phyloP scores from a whole-genome alignment of 768 basidiomycete genomes.

The Imleria badia region DNA sequence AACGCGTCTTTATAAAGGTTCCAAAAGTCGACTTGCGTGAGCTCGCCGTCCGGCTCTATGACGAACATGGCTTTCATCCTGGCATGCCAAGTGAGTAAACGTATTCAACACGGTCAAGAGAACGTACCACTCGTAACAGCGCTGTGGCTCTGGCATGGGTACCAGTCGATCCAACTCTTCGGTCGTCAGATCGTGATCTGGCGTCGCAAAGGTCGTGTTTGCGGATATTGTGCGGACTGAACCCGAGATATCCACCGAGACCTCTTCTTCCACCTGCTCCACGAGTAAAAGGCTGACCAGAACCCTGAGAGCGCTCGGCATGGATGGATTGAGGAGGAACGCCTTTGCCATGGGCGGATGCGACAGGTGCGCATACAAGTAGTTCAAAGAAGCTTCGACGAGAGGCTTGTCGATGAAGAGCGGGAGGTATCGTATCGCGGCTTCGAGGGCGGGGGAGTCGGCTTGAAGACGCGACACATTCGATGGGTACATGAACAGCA shows the following conservation, averaged over 20 bases:
- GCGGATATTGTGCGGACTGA: slow-evolving; percentile 59
- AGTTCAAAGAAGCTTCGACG: slow-evolving; percentile 71
- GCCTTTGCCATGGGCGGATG: slow-evolving; percentile 73
- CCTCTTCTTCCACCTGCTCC: slow-evolving; percentile 71
- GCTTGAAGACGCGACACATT: slow-evolving; percentile 55
- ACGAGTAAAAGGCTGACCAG: slow-evolving; percentile 64
- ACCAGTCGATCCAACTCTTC: slow-evolving; percentile 67
- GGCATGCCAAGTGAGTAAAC: slow-evolving; percentile 14
- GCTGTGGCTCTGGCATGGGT: slow-evolving; percentile 64
- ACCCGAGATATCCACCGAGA: slow-evolving; percentile 61
- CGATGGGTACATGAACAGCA: slow-evolving; percentile 58
- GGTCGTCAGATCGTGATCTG: slow-evolving; percentile 64
- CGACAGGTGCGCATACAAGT: slow-evolving; percentile 72
- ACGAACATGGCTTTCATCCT: slow-evolving; percentile 95
- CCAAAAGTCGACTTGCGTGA: slow-evolving; percentile 97
- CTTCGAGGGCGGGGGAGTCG: slow-evolving; percentile 58
- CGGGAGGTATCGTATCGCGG: slow-evolving; percentile 71
- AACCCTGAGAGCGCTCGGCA: slow-evolving; percentile 68
- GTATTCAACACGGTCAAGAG: neutral
- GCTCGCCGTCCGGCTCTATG: slow-evolving; percentile 68
- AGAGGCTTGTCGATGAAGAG: slow-evolving; percentile 68
- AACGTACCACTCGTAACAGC: slow-evolving; percentile 79
- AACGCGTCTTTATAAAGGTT: slow-evolving; percentile 88
- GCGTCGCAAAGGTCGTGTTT: slow-evolving; percentile 43
- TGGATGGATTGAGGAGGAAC: slow-evolving; percentile 68